Evolutionary conservation across 83 land plant species (phyloP).

Genomic region (Picea abies): DNA sequence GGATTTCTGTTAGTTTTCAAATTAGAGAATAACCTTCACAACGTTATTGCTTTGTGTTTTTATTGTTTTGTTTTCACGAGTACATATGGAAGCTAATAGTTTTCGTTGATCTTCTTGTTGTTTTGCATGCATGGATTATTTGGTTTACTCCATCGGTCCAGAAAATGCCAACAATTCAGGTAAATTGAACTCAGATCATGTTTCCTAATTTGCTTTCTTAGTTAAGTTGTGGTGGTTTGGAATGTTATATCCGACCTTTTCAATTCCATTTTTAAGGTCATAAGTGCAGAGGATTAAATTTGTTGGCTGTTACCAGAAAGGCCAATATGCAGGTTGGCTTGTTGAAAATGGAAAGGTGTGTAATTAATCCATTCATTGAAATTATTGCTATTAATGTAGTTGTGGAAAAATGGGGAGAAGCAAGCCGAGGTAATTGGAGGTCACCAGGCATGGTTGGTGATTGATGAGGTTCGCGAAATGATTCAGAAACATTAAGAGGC

Average conservation of each 20-base stretch:
- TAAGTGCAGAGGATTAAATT: neutral
- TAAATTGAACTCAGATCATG: conserved; percentile 1
- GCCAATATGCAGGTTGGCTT: too few species aligned
- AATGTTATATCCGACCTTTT: too few species aligned
- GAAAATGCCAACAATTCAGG: conserved; percentile 82
- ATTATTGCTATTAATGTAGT: conserved; percentile 17
- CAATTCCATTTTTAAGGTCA: too few species aligned
- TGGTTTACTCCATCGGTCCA: conserved; percentile 16
- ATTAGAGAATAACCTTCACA: too few species aligned
- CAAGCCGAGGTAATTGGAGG: conserved; percentile 55
- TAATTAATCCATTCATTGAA: neutral
- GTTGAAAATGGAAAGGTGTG: neutral
- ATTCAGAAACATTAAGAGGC: conserved; percentile 25
- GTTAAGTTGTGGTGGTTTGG: too few species aligned
- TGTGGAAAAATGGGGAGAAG: conserved; percentile 55
- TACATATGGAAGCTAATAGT: neutral
- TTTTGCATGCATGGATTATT: neutral
- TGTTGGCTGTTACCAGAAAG: neutral
- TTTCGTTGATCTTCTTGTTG: too few species aligned
- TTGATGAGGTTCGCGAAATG: conserved; percentile 55
- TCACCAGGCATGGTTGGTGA: conserved; percentile 51
- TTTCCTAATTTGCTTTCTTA: neutral
- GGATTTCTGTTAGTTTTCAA: too few species aligned
- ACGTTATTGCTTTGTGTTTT: neutral
- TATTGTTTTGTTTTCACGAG: neutral